Evolutionary conservation across 257 asterid genomes (phyloP).

Genomic region (Hygrophila difformis): DNA sequence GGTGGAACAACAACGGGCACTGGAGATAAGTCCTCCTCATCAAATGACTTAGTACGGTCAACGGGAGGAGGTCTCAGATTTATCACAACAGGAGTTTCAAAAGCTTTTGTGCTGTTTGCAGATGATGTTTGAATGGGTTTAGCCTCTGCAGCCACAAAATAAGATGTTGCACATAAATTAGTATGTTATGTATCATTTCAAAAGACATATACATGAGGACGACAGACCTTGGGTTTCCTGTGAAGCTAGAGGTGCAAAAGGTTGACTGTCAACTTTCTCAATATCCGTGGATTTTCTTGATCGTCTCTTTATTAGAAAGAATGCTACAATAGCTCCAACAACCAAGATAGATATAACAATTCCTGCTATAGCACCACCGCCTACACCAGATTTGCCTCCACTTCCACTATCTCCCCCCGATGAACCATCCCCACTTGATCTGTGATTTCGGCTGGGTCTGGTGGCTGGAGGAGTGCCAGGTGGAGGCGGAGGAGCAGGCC

Average conservation of each 20-base stretch:
- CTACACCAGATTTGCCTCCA: conserved; percentile 11
- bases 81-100: conserved; percentile 47
- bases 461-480: conserved; percentile 10
- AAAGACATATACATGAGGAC: not conserved
- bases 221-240: not conserved
- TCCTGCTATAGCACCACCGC: conserved; percentile 11
- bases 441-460: not conserved
- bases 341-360: conserved; percentile 9
- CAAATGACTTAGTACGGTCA: conserved; percentile 75
- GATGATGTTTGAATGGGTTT: conserved; percentile 54
- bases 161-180: not conserved
- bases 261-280: conserved; percentile 1
- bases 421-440: not conserved
- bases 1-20: conserved; percentile 61
- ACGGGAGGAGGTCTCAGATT: conserved; percentile 79
- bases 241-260: conserved; percentile 1
- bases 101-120: conserved; percentile 33
- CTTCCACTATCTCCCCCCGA: conserved; percentile 1
- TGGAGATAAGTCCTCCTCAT: conserved; percentile 52
- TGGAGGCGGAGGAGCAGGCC: conserved; percentile 13
- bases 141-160: conserved; percentile 35
- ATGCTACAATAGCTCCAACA: conserved; percentile 5
- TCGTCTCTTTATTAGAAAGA: conserved; percentile 5
- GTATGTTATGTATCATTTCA: not conserved
- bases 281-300: conserved; percentile 8